Base-by-base conservation (phyloP, 1,139 yeast genomes). In the Candida glucosophila region DNA sequence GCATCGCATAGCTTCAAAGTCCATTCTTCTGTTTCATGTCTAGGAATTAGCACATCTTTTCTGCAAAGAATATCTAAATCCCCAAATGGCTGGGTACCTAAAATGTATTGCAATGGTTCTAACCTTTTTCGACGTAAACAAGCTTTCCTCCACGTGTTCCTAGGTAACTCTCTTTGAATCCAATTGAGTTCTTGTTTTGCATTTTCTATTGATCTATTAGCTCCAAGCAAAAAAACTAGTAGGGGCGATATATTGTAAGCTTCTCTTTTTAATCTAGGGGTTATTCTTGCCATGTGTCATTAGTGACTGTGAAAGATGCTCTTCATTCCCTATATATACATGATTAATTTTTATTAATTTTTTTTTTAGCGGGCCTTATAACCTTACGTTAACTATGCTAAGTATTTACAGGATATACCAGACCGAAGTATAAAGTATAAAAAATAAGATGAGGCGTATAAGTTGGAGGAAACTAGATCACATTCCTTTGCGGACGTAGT, bases 1-100 rank as follows among this genome's bases (percentile, higher is more conserved):
- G 43, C 19, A 0, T 37, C 33, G 0, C 59, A 52, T 16, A 82
- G 43, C 29, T 60, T 61, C 17, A 54, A 19, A 5, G 70, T 61
- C 97, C 97, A 88, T 41, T 85, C 95, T 45, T 90, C 97, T 0
- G 98, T 90, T 44, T 90, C 98, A 81, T 93, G 77, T 26, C 98
- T 55, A 0, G 98, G 98, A 22, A 90, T 86, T 32, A 90, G 55
- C 2, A 85, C 96, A 0, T 76, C 75, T 1, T 59, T 60, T 14
- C 52, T 42, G 42, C 95, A 83, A 17, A 43, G 36, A 3, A 90
- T 62, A 12, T 69, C 72, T 25, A 88, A 47, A 0, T 50, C 37
- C 1, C 93, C 95, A 56, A 90, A 90, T 2, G 97, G 97, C 52
- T 88, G 97, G 1, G 75, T 55, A 1, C 88, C 86, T 13, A 90